These are phyloP conservation scores for Oryza nivara DNA, from an alignment of 176 grass and related monocot genomes.

Conservation along the genomic window DNA sequence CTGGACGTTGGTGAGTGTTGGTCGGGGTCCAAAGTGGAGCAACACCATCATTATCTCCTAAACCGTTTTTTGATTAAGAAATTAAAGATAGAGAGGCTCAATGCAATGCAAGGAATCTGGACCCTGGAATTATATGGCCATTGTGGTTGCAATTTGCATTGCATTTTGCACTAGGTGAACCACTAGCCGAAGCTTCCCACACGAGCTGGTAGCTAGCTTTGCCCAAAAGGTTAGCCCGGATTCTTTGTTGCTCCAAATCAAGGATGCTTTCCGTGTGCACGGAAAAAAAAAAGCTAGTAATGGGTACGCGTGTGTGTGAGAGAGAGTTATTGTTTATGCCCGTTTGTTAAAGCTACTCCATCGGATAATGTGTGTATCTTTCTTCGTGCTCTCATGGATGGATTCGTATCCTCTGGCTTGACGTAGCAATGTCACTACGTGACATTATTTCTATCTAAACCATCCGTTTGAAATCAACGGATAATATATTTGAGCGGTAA, in stretches of 20 bases:
- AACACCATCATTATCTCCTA: background rate
- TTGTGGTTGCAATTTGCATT: background rate
- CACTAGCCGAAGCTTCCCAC: background rate
- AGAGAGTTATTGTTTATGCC: no score
- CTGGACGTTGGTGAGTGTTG: background rate
- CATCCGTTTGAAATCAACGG: no score
- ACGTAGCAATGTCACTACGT: no score
- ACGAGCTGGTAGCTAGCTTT: background rate
- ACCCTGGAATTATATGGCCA: background rate
- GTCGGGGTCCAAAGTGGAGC: constrained; percentile 7
- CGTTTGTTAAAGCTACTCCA: background rate
- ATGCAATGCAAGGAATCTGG: background rate
- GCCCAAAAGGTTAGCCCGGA: background rate
- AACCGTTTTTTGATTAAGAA: background rate
- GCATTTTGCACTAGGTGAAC: background rate
- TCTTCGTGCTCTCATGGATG: no score
- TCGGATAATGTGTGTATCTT: no score
- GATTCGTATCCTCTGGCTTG: no score
- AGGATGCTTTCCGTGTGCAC: background rate
- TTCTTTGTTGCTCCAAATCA: background rate
- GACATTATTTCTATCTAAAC: no score
- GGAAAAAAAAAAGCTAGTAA: background rate
- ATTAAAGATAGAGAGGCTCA: background rate
- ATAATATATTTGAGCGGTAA: background rate
- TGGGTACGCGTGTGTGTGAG: no score